Evolutionary conservation across 2,329 filamentous ascomycete genomes (phyloP), one percentile per base, ranked within the genome.

Genomic region (Epichloe aotearoae): DNA sequence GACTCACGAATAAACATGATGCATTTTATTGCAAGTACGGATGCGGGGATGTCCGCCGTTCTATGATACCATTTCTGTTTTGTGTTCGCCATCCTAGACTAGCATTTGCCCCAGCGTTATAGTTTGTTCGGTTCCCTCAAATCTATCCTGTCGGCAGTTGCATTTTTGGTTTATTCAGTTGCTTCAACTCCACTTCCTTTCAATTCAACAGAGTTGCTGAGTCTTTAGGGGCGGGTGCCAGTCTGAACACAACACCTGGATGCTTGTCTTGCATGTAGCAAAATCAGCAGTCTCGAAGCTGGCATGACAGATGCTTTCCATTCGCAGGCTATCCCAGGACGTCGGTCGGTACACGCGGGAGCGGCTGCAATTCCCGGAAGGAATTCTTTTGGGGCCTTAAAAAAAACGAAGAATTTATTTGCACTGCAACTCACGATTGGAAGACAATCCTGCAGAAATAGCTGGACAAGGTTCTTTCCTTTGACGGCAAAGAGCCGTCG

Each of bases 71-170:
- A 50, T 40, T 46, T 46, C 26, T 37, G 19, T 19, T 51, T 51
- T 17, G 54, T 52, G 52, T 50, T 48, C 40, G 52, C 49, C 46
- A 41, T 58, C 52, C 56, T 55, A 26, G 26, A 26, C 26, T 26
- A 49, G 42, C 33, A 44, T 49, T 20, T 40, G 42, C 20, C 17
- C 8, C 42, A 40, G 42, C 42, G 40, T 40, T 46, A 6, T 38
- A n/a, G 23, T 39, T 38, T 20, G 46, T n/a, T 49, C 37, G 37
- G n/a, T 47, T 40, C 41, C n/a, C 41, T 44, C 23, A 7, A 23
- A 33, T 20, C 5, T n/a, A 44, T 10, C 23, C 23, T 44, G 15
- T 44, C 41, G 14, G 20, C 23, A n/a, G 41, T 26, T 17, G 6
- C 23, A n/a, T 11, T 46, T 15, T 37, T 6, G 14, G 14, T 20